Conservation (phyloP, 441 rosid genomes). For the Cnidoscolus chayamansa region DNA sequence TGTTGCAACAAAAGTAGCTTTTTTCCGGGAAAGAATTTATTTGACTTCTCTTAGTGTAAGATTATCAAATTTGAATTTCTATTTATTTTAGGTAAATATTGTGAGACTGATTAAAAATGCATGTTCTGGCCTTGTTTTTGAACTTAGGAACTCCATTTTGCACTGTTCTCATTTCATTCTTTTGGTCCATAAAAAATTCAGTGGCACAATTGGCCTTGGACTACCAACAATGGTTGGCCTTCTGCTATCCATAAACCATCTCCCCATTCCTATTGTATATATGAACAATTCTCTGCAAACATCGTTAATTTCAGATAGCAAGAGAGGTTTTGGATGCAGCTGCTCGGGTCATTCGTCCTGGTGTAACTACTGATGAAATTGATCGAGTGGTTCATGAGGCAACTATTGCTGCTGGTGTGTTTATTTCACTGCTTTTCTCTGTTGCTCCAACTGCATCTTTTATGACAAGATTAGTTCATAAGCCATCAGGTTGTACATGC, state of each 20-base stretch:
- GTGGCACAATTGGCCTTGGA: neutral
- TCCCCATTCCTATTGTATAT: neutral
- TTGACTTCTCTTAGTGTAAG: neutral
- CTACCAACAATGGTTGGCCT: neutral
- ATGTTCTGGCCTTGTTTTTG: neutral
- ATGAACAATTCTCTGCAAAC: neutral
- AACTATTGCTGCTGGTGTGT: constrained; percentile 76
- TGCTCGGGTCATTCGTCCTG: constrained; percentile 67
- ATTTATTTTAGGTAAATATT: too few species aligned
- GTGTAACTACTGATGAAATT: constrained; percentile 94
- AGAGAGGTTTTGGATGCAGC: constrained; percentile 93
- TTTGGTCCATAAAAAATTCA: neutral
- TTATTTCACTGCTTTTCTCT: neutral
- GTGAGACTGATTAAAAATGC: too few species aligned
- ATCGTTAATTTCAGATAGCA: constrained; percentile 48
- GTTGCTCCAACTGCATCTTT: neutral
- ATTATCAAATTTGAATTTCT: neutral
- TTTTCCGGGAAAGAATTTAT: neutral
- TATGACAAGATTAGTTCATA: neutral
- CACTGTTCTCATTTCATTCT: neutral
- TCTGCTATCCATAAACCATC: neutral
- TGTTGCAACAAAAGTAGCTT: neutral
- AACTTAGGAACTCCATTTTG: neutral
- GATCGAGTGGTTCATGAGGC: constrained; percentile 90
- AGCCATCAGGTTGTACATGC: neutral